Conservation (phyloP, 2,329 filamentous ascomycete genomes). For the Botrytis fabae region DNA sequence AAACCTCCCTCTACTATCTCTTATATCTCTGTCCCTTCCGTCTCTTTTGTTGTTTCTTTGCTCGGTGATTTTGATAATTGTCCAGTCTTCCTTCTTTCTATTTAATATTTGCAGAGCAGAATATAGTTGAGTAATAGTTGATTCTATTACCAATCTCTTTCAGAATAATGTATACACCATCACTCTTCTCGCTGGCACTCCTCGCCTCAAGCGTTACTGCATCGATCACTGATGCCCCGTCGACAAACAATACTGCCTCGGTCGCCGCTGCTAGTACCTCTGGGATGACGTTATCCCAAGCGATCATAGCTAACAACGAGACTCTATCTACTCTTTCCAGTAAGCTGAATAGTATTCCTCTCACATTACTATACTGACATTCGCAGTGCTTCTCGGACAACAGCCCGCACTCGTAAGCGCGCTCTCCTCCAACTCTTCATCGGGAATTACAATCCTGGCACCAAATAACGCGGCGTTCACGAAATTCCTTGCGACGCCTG, state of each 20-base stretch:
- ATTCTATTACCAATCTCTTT: slow-evolving; percentile 15
- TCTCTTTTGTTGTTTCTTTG: background rate
- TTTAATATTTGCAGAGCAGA: slow-evolving; percentile 22
- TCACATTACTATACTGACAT: background rate
- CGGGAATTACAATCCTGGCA: slow-evolving; percentile 39
- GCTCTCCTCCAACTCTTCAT: slow-evolving; percentile 15
- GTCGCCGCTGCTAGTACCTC: background rate
- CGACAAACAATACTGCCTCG: background rate
- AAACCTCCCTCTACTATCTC: background rate
- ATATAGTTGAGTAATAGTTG: slow-evolving; percentile 15
- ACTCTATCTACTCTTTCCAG: slow-evolving; percentile 18
- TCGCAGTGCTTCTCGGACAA: slow-evolving; percentile 19
- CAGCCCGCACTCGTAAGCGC: slow-evolving; percentile 13
- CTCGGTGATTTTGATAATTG: slow-evolving; percentile 16
- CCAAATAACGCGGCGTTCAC: slow-evolving; percentile 43
- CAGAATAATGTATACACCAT: slow-evolving; percentile 21
- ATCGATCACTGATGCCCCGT: background rate
- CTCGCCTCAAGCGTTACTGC: slow-evolving; percentile 8
- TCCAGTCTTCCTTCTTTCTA: background rate
- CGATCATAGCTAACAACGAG: background rate
- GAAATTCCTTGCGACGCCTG: slow-evolving; percentile 42
- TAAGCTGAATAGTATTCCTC: background rate
- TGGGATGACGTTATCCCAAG: slow-evolving; percentile 9
- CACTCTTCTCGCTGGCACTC: slow-evolving; percentile 9
- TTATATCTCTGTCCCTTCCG: slow-evolving; percentile 10